Base-by-base conservation (phyloP, 1,284 basidiomycete species). In the Violaceomyces palustris region DNA sequence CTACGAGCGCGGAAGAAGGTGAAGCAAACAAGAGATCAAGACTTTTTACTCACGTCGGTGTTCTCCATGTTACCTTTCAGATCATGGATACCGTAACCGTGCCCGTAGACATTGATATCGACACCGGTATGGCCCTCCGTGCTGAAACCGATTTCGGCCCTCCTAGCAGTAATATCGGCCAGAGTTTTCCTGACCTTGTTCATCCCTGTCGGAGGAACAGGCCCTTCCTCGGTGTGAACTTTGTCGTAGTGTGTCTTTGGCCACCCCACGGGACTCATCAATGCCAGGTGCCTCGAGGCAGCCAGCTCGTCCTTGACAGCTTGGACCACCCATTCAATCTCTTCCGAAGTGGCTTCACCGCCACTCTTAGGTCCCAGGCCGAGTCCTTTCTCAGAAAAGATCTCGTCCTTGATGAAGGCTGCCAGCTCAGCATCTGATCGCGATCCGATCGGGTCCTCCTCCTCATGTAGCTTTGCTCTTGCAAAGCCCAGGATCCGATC, bases 121-220 rank as follows among this genome's bases (percentile, higher is more conserved):
- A 76, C 68, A n/a, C 72, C 75, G 15, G 70, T 72, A 41, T 76
- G 74, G 0, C 75, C 75, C n/a, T 65, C 59, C 0, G 74, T 75
- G 4, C 64, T 67, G 72, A 75, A 76, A 0, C 74, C 75, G 18
- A 75, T 46, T 38, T 76, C 74, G 18, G 74, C 74, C 23, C 75
- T 45, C 19, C 72, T 43, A 7, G 56, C 53, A 11, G 50, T 50
- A 23, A 60, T 44, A 27, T 61, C 52, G 15, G 60, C 58, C 33
- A 65, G 54, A 21, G 45, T 50, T 6, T 42, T 40, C 2, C 62
- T 39, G 24, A 59, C 50, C 17, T 39, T 48, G 14, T 47, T 54
- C 34, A 59, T 42, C n/a, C 47, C 45, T 19, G 31, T 32, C 31
- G 31, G 31, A 1, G 56, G 56, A 0, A 51, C 50, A 3, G 56